Base-by-base conservation (phyloP, 495 filamentous ascomycete species). In the Astrothelium macrocarpum region DNA sequence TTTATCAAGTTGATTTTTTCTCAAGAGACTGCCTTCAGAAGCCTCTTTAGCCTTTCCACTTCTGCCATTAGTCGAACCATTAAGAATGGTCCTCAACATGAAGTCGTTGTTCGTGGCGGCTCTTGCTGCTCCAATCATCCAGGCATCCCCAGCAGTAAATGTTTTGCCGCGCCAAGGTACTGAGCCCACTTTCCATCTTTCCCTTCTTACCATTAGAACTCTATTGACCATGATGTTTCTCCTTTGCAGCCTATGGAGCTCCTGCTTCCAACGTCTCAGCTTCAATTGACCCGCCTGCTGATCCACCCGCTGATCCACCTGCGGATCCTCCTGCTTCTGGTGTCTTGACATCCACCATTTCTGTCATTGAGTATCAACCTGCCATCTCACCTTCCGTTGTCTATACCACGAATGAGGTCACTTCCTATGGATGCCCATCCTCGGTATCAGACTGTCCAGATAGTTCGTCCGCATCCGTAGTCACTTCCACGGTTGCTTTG, bases 371-470 rank as follows among this genome's bases (percentile, higher is more conserved):
- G 16, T 36, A 46, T 4, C 32, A 65, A 36, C 59, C 68, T 0
- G 66, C 63, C 43, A 58, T 63, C 26, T 65, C 49, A 14, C 31
- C 60, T 28, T 65, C 65, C 42, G 64, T 64, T 31, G 63, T 65
- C 32, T 70, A 66, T 59, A 36, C 63, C 49, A 70, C 68, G 39
- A 32, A 43, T 39, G 59, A 64, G 32, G 59, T 68, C 43, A 70
- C 68, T 23, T 56, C 66, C 53, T 59, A 46, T 62, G 56, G 53
- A 58, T 70, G 68, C 61, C 49, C 63, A 2, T 20, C 63, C 16
- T 62, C 34, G 14, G 68, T 70, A 58, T 63, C 65, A 49, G 60
- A 59, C 59, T 70, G 68, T 64, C 68, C 68, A 46, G 32, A 49
- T 23, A 49, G 45, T 18, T 63, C 43, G 29, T 34, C 63, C 20